Conservation (phyloP, 2,329 filamentous ascomycete genomes). For the Aureobasidium pullulans region DNA sequence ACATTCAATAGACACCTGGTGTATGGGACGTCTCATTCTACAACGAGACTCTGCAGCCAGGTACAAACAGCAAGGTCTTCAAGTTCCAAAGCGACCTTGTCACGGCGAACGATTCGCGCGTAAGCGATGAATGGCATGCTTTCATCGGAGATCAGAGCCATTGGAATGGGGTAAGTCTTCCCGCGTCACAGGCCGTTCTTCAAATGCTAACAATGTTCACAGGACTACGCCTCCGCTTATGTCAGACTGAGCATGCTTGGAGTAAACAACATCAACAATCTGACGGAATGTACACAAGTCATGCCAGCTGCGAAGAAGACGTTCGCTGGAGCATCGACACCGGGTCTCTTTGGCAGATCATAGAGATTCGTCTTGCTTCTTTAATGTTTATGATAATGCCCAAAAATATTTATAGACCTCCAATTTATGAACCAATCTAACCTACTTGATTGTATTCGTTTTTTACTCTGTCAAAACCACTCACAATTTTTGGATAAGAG, state of each 20-base stretch:
- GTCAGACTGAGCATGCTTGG: constrained; percentile 21
- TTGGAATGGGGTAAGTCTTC: constrained; percentile 18
- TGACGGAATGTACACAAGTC: constrained; percentile 21
- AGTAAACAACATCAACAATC: constrained; percentile 23
- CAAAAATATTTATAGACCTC: not conserved
- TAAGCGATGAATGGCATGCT: constrained; percentile 25
- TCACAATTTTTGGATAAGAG: too few species aligned
- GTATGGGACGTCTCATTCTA: constrained; percentile 33
- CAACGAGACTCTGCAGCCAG: constrained; percentile 24
- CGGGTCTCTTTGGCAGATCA: not conserved
- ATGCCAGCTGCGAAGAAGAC: constrained; percentile 16
- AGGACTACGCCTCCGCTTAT: constrained; percentile 22
- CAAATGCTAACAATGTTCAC: not conserved
- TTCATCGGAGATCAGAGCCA: constrained; percentile 19
- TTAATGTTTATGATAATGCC: not conserved
- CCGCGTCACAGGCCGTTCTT: not conserved
- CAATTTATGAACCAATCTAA: not conserved
- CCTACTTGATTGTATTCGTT: too few species aligned
- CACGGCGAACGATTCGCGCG: constrained; percentile 28
- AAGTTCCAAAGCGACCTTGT: constrained; percentile 31
- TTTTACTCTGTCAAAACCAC: too few species aligned
- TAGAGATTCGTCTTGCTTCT: not conserved
- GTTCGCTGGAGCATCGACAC: not conserved
- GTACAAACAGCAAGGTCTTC: constrained; percentile 26
- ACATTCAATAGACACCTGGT: constrained; percentile 21